Conservation (phyloP, 78 protist species). For the Dictyostelium purpureum region DNA sequence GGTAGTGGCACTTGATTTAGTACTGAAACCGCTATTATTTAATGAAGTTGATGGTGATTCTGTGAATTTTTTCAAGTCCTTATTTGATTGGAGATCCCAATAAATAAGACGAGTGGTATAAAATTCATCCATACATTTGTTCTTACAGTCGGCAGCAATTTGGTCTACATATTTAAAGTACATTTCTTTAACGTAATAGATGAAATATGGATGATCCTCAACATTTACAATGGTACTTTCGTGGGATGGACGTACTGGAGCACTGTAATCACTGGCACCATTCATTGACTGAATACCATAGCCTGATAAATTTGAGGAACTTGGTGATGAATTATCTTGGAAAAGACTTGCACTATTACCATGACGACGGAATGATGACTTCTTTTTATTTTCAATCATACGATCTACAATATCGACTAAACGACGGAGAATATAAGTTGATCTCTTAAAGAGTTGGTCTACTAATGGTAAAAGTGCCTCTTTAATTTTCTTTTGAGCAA, state of each 20-base stretch:
- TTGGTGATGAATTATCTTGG: conserved; percentile 38
- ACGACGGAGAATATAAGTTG: conserved; percentile 70
- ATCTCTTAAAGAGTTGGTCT: conserved; percentile 73
- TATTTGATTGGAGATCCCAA: conserved; percentile 56
- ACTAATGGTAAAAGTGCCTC: conserved; percentile 60
- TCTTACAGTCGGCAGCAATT: conserved; percentile 37
- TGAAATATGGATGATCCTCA: conserved; percentile 82
- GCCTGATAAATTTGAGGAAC: background rate
- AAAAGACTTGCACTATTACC: conserved; percentile 6
- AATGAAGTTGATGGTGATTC: conserved; percentile 4
- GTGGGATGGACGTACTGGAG: background rate
- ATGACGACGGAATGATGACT: conserved; percentile 51
- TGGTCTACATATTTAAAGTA: conserved; percentile 80
- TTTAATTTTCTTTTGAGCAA: conserved; percentile 71
- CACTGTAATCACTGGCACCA: background rate
- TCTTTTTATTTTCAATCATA: conserved; percentile 78
- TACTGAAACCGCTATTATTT: background rate
- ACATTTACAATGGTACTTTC: conserved; percentile 8
- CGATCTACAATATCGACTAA: conserved; percentile 84
- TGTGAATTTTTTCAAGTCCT: background rate
- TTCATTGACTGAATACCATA: background rate
- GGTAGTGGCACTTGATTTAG: background rate
- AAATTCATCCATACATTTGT: conserved; percentile 85
- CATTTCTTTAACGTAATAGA: conserved; percentile 69
- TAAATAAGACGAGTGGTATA: conserved; percentile 79